Evolutionary conservation across 139 green algal genomes (phyloP).

Genomic region (Bryopsis sp.): DNA sequence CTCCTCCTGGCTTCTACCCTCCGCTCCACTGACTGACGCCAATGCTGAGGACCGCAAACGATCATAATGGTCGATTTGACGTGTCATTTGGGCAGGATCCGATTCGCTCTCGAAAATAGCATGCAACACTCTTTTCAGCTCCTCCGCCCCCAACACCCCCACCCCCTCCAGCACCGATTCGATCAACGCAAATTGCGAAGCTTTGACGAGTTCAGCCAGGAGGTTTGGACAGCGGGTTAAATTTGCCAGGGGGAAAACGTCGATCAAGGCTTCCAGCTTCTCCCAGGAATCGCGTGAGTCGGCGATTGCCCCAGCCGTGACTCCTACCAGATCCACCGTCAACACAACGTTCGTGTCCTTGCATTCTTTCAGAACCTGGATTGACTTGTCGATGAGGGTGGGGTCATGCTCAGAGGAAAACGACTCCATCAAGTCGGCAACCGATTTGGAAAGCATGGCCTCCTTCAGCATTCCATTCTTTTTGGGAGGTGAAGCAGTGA

Average conservation of each 20-base stretch:
- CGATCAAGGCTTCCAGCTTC: background rate
- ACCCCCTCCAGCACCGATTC: no score
- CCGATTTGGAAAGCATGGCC: background rate
- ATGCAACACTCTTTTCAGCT: no score
- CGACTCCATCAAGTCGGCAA: no score
- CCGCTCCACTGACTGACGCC: no score
- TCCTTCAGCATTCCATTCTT: background rate
- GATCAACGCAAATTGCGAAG: slow-evolving; percentile 5
- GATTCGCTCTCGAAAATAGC: no score
- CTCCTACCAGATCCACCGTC: background rate
- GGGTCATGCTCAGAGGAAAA: background rate
- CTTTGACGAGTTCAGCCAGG: background rate
- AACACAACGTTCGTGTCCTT: background rate
- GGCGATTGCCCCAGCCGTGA: background rate
- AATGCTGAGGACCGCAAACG: no score
- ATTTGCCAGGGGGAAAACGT: background rate
- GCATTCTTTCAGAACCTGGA: background rate
- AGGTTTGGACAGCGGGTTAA: background rate
- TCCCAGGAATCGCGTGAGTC: background rate
- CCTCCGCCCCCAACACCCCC: no score
- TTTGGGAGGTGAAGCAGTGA: no score
- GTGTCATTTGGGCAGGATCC: no score
- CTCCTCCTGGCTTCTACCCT: no score
- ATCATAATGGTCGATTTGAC: no score
- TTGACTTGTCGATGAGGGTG: background rate